These are phyloP conservation scores for Hemileia vastatrix DNA, from an alignment of 1,284 basidiomycete species.

Conservation along the genomic window DNA sequence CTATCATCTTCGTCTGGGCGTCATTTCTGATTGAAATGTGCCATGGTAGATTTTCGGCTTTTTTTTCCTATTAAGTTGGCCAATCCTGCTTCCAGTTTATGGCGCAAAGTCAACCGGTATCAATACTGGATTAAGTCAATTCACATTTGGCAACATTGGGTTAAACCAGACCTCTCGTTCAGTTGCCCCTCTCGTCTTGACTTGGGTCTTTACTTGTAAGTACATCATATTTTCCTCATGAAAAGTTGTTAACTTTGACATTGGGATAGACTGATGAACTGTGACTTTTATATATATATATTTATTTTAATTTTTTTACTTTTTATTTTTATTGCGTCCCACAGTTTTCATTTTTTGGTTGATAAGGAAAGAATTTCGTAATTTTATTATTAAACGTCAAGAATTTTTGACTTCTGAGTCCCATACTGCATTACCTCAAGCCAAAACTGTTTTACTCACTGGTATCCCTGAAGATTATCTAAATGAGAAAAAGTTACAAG, in stretches of 20 bases:
- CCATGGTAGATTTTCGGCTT: constrained; percentile 43
- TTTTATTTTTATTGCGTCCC: not conserved
- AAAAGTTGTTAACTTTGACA: too few relatives aligned
- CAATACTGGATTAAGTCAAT: constrained; percentile 58
- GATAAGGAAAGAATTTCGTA: constrained; percentile 66
- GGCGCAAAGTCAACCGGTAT: constrained; percentile 47
- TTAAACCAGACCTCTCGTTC: constrained; percentile 53
- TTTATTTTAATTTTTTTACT: constrained; percentile 3
- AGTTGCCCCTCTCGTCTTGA: constrained; percentile 63
- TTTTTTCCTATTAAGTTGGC: constrained; percentile 37
- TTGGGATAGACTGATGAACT: too few relatives aligned
- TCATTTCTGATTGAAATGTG: too few relatives aligned
- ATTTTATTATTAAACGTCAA: constrained; percentile 73
- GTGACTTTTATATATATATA: not conserved
- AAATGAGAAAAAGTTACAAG: constrained; percentile 55
- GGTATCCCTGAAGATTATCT: constrained; percentile 75
- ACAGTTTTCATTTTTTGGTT: constrained; percentile 74
- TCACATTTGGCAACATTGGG: constrained; percentile 72
- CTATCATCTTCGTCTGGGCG: constrained; percentile 50
- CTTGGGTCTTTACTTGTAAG: constrained; percentile 65
- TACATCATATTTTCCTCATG: constrained; percentile 19
- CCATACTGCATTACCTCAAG: constrained; percentile 66
- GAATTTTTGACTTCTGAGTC: constrained; percentile 64
- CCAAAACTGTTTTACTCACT: constrained; percentile 77
- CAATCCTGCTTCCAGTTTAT: constrained; percentile 56